phyloP scores from a whole-genome alignment of 176 grass and related monocot genomes.

The Puya raimondii region DNA sequence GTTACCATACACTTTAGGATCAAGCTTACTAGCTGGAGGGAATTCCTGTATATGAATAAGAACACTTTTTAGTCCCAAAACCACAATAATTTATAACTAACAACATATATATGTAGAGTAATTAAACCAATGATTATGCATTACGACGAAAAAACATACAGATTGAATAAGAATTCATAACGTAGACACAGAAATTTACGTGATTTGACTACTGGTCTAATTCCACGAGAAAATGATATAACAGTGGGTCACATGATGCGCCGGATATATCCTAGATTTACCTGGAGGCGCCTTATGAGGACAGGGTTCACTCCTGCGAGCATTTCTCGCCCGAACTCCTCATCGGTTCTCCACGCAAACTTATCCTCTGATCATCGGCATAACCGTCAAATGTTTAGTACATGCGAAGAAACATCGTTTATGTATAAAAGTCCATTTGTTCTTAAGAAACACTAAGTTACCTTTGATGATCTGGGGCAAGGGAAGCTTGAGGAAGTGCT shows the following conservation, averaged over 20 bases:
- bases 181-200: too few species aligned
- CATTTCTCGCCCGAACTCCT: slow-evolving; percentile 84
- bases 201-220: too few species aligned
- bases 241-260: too few species aligned
- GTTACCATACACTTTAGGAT: slow-evolving; percentile 46
- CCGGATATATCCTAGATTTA: slow-evolving; percentile 2
- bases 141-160: too few species aligned
- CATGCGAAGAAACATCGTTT: neutral
- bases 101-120: neutral
- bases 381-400: neutral
- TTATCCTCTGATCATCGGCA: slow-evolving; percentile 31
- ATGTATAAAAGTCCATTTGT: neutral
- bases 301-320: slow-evolving; percentile 90
- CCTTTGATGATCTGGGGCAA: slow-evolving; percentile 65
- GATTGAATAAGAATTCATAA: too few species aligned
- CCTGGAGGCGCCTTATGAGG: slow-evolving; percentile 53
- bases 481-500: slow-evolving; percentile 50
- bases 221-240: too few species aligned
- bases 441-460: neutral
- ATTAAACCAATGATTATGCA: neutral
- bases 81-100: neutral
- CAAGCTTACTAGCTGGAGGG: slow-evolving; percentile 66
- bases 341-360: slow-evolving; percentile 77
- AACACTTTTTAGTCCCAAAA: slow-evolving; percentile 9
- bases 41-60: slow-evolving; percentile 44